Evolutionary conservation across 2,329 filamentous ascomycete genomes (phyloP), one percentile per base, ranked within the genome.

Genomic region (Apiospora marii): DNA sequence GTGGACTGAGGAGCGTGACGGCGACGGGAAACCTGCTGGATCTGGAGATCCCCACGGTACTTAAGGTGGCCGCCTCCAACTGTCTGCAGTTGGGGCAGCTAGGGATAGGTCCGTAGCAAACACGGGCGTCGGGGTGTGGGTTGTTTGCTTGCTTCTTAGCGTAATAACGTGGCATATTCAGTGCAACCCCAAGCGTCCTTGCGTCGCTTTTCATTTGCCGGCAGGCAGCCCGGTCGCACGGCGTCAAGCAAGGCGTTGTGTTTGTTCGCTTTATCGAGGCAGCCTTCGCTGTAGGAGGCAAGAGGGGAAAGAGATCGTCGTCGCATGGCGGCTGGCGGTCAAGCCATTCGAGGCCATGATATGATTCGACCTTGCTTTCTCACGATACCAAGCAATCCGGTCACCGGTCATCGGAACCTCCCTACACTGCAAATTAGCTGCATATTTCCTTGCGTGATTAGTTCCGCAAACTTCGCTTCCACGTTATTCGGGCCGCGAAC

Each of bases 61-160:
- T 61, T 61, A 61, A n/a, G 53, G 7, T 37, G 16, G 4, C 2
- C 19, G 53, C 37, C 53, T 61, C 30, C 30, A 37, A 61, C 14
- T 37, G 16, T 3, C 53, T n/a, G 2, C 7, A 22, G 8, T 22
- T 4, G 16, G 30, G 16, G 19, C 19, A 16, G 19, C 30, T 6
- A 37, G 53, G 53, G 53, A 61, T 37, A 22, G 30, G 19, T 12
- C 0, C 13, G 27, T 22, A 58, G 51, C 16, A 61, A 37, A 34
- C 30, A 10, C 12, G 14, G 27, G 53, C 34, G 27, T 30, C 51
- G 51, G 51, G 1, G 0, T 10, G 27, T 58, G 30, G 53, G 30
- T 61, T 61, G 53, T 37, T 61, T 61, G 53, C 53, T 61, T n/a
- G 27, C 6, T 22, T 34, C 53, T 61, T 61, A 30, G 53, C 30